phyloP scores from a whole-genome alignment of 2,329 filamentous ascomycete species.

The Sclerotinia spermophila region DNA sequence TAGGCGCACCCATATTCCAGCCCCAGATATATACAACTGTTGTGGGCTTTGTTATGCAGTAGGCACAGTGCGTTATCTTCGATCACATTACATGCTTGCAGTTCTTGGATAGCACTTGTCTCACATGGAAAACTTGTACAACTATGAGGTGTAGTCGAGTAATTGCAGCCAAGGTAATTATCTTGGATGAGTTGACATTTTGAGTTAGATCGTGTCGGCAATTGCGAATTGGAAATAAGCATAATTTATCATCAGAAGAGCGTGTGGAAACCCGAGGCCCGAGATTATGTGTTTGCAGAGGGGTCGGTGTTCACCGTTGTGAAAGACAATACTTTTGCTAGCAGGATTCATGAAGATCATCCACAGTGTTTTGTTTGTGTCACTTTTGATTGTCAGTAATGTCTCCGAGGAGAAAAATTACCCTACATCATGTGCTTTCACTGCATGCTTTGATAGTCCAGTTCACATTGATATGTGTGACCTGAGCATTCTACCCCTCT shows the following conservation, averaged over 20 bases:
- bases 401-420: background rate
- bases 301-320: background rate
- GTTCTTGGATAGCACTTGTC: background rate
- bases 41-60: background rate
- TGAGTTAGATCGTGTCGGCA: background rate
- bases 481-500: background rate
- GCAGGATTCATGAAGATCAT: background rate
- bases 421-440: background rate
- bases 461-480: background rate
- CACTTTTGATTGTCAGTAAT: background rate
- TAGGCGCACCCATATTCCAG: background rate
- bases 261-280: background rate
- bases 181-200: background rate
- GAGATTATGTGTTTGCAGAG: background rate
- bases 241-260: background rate
- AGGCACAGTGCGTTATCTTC: background rate
- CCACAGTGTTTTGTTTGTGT: background rate
- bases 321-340: background rate
- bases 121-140: background rate
- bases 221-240: background rate
- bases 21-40: background rate
- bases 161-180: background rate
- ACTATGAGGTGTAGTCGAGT: background rate
- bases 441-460: background rate
- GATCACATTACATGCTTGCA: background rate